A percentile compares a stretch with the other conserved stretches of the same genome.
Evolutionary conservation across 176 grass and related monocot genomes (phyloP).

Genomic region (Saccharum officinarum): DNA sequence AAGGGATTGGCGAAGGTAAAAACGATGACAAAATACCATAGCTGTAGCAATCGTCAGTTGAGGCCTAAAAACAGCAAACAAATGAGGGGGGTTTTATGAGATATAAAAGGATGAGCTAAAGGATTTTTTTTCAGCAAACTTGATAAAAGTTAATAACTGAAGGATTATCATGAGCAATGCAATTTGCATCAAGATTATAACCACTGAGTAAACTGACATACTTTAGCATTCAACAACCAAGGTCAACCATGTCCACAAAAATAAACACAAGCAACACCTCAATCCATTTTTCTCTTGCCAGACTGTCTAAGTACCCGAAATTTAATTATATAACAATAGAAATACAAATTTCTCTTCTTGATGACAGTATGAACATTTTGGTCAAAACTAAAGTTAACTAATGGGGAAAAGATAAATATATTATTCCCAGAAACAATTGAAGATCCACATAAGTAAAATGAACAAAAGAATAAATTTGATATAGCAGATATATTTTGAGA

Average conservation of each 20-base stretch:
- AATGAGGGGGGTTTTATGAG: neutral
- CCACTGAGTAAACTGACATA: neutral
- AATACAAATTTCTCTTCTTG: neutral
- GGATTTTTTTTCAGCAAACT: neutral
- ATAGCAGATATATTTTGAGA: neutral
- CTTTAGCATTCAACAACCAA: slow-evolving; percentile 1
- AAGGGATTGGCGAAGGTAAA: slow-evolving; percentile 92
- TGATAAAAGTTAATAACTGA: neutral
- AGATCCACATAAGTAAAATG: neutral
- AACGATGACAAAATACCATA: slow-evolving; percentile 91
- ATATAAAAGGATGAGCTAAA: slow-evolving; percentile 1
- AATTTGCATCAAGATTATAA: neutral
- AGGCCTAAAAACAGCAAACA: slow-evolving; percentile 45
- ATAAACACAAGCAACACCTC: neutral
- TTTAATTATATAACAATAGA: neutral
- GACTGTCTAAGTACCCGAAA: neutral
- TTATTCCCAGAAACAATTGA: neutral
- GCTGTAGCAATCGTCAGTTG: slow-evolving; percentile 92
- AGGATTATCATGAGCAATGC: neutral
- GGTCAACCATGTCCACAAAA: neutral
- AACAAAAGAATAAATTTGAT: slow-evolving; percentile 5
- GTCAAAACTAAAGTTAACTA: neutral
- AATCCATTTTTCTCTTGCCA: slow-evolving; percentile 14
- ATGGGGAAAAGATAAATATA: neutral
- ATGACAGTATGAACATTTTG: neutral